Evolutionary conservation across 345 rosid species (phyloP).

Genomic region (Acer negundo): DNA sequence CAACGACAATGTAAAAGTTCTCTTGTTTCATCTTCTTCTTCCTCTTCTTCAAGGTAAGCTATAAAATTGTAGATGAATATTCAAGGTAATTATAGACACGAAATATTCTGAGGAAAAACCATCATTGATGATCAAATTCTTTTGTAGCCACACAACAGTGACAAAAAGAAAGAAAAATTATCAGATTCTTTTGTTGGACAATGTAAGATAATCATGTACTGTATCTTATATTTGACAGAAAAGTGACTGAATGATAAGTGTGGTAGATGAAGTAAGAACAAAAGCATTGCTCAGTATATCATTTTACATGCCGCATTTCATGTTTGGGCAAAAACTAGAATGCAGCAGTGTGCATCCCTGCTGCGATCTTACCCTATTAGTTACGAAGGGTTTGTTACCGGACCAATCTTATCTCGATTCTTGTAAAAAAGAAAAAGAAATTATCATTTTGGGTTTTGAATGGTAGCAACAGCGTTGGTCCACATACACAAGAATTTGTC

Average conservation of each 20-base stretch:
- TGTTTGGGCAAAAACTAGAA: too few species aligned
- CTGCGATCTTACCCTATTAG: too few species aligned
- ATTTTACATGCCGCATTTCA: background rate
- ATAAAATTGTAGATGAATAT: background rate
- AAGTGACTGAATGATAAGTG: too few species aligned
- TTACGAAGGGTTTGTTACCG: too few species aligned
- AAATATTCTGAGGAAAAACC: background rate
- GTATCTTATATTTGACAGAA: background rate
- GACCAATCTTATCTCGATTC: too few species aligned
- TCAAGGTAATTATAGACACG: background rate
- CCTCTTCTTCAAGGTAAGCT: slow-evolving; percentile 37
- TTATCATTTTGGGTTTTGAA: too few species aligned
- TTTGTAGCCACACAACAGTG: background rate
- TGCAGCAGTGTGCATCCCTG: too few species aligned
- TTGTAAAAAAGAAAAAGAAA: too few species aligned
- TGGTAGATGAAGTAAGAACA: too few species aligned
- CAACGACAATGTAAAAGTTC: slow-evolving; percentile 37
- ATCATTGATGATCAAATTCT: background rate
- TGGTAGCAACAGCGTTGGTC: background rate
- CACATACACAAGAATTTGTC: background rate
- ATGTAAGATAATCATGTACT: background rate
- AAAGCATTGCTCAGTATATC: too few species aligned
- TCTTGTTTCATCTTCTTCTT: slow-evolving; percentile 25
- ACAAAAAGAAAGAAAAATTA: background rate
- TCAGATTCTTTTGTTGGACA: background rate